Base-by-base conservation (phyloP, 495 filamentous ascomycete genomes). In the Neurospora hispaniola region DNA sequence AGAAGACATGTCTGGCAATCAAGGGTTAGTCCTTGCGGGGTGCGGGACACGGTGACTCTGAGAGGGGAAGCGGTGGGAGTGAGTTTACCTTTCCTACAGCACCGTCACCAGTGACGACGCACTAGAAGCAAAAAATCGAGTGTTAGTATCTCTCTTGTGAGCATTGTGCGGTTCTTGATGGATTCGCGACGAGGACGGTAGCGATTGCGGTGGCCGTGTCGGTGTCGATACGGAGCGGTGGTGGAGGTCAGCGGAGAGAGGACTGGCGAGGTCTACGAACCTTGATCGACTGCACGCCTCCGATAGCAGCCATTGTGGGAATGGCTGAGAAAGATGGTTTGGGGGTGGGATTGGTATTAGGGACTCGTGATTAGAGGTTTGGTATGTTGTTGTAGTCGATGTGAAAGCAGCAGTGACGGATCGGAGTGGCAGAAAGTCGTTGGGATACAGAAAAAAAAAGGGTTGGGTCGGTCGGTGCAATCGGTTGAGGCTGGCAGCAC, bases 41-140 rank as follows among this genome's bases (percentile, higher is more conserved):
- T 35, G 31, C 35, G 72, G 71, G 20, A 59, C 48, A 42, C n/a
- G 46, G 23, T 23, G 18, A 42, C 23, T 14, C 23, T 6, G 20
- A 23, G 31, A 41, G 35, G 39, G 10, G 23, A 6, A 18, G 41
- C 20, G 42, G 23, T 70, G 54, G 39, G 59, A 35, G 70, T 69
- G 54, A 54, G 81, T 87, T 81, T 79, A 97, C 94, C 89, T 99
- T 99, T 80, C 96, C 96, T 75, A 99, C 96, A 78, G 96, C 96
- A 89, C 96, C 96, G 82, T 99, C 96, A 82, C 96, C 96, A 68
- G 96, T 98, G 79, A 99, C 96, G 77, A 99, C 96, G 83, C 96
- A 99, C 95, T 97, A 78, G 72, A 77, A 62, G 40, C 71, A 2
- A 42, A 42, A 69, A 72, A 81, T 31, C 69, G 71, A 69, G 72